Conservation (phyloP, 306 rosid genomes). For the Gynostemma pentaphyllum region DNA sequence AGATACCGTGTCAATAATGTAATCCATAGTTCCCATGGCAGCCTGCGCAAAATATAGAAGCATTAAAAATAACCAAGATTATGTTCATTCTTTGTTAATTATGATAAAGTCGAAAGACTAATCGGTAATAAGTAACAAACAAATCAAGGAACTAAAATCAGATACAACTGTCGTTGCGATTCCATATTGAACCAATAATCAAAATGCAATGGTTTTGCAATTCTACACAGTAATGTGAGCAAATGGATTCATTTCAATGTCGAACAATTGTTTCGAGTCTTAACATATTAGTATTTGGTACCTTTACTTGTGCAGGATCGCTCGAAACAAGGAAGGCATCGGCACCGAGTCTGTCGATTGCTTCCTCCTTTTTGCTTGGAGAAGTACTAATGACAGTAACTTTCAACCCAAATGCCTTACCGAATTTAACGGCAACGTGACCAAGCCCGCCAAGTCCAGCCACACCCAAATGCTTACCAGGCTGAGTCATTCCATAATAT, state of each 20-base stretch:
- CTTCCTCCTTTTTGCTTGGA: slow-evolving; percentile 51
- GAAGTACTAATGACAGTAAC: slow-evolving; percentile 90
- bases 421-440: slow-evolving; percentile 77
- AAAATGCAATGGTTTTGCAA: too few species aligned
- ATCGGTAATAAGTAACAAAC: neutral
- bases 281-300: too few species aligned
- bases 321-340: slow-evolving; percentile 64
- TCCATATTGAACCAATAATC: too few species aligned
- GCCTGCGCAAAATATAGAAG: slow-evolving; percentile 23
- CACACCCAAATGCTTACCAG: slow-evolving; percentile 87
- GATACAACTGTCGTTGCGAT: too few species aligned
- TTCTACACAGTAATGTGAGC: too few species aligned
- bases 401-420: slow-evolving; percentile 85
- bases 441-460: slow-evolving; percentile 96
- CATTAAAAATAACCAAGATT: neutral
- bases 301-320: slow-evolving; percentile 56
- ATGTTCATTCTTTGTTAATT: neutral
- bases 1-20: slow-evolving; percentile 73
- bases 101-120: neutral
- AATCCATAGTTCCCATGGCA: slow-evolving; percentile 73
- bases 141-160: too few species aligned
- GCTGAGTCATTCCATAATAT: slow-evolving; percentile 78
- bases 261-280: too few species aligned
- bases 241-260: too few species aligned
- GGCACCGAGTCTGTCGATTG: slow-evolving; percentile 60